Evolutionary conservation across 2,329 filamentous ascomycete species (phyloP).

Genomic region (Sarocladiaceae sp.): DNA sequence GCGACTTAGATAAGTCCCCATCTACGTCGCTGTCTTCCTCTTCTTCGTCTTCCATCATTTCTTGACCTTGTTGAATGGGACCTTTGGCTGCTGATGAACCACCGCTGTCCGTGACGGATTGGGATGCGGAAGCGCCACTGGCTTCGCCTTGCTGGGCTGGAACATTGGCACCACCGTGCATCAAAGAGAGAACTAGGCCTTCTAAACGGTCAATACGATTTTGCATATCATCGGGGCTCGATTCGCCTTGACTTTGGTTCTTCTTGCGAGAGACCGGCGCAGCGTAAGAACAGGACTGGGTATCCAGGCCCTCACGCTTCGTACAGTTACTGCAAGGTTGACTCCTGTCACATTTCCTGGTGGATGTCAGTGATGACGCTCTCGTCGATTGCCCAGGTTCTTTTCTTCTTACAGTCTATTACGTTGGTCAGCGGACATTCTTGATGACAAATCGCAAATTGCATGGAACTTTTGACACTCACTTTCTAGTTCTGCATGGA

Average conservation of each 20-base stretch:
- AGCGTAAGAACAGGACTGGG: constrained; percentile 78
- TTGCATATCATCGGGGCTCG: constrained; percentile 90
- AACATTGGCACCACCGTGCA: constrained; percentile 71
- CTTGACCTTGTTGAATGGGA: background rate
- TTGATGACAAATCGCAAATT: constrained; percentile 11
- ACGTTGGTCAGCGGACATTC: constrained; percentile 24
- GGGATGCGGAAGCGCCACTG: constrained; percentile 27
- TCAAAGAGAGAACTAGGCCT: constrained; percentile 82
- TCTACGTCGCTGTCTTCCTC: constrained; percentile 65
- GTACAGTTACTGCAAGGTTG: constrained; percentile 92
- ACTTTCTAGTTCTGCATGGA: constrained; percentile 90
- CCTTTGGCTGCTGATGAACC: constrained; percentile 28
- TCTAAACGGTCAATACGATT: constrained; percentile 94
- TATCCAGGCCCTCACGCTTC: constrained; percentile 79
- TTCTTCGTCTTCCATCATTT: constrained; percentile 46
- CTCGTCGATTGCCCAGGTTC: constrained; percentile 8
- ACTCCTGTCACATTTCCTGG: constrained; percentile 86
- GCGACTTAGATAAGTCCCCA: constrained; percentile 60
- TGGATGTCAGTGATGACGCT: constrained; percentile 20
- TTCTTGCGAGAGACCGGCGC: constrained; percentile 66
- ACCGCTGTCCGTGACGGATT: constrained; percentile 35
- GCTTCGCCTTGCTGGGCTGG: constrained; percentile 27
- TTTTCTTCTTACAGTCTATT: constrained; percentile 21
- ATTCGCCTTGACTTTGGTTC: constrained; percentile 54
- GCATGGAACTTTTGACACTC: constrained; percentile 25